These are phyloP conservation scores for Poa annua DNA, from an alignment of 176 grass and related monocot genomes.

Conservation along the genomic window DNA sequence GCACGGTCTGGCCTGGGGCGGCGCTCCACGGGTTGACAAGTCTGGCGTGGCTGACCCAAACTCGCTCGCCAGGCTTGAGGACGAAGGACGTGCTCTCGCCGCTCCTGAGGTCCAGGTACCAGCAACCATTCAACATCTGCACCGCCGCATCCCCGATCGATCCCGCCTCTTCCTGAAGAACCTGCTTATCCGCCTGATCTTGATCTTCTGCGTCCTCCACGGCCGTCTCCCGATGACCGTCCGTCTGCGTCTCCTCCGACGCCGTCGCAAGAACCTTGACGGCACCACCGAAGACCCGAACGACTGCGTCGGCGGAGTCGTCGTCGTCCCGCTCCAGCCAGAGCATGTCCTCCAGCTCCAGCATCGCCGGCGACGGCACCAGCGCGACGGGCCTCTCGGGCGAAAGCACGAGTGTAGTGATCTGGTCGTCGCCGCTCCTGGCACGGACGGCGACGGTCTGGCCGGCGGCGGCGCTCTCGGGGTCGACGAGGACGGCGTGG, in stretches of 20 bases:
- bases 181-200: no score
- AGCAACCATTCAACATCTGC: no score
- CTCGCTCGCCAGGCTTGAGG: no score
- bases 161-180: no score
- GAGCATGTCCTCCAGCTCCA: not conserved
- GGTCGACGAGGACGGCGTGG: not conserved
- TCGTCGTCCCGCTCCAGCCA: not conserved
- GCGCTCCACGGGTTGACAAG: no score
- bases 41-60: no score
- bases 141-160: no score
- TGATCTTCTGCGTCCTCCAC: no score
- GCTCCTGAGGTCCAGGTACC: no score
- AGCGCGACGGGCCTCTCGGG: not conserved
- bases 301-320: not conserved
- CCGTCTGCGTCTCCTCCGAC: not conserved
- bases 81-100: no score
- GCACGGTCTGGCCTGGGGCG: no score
- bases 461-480: not conserved
- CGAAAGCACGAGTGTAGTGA: not conserved
- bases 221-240: not conserved
- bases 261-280: not conserved
- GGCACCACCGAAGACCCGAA: not conserved
- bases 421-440: not conserved
- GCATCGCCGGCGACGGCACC: not conserved
- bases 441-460: not conserved